Base-by-base conservation (phyloP, 768 basidiomycete species). In the Mrakia gelida region DNA sequence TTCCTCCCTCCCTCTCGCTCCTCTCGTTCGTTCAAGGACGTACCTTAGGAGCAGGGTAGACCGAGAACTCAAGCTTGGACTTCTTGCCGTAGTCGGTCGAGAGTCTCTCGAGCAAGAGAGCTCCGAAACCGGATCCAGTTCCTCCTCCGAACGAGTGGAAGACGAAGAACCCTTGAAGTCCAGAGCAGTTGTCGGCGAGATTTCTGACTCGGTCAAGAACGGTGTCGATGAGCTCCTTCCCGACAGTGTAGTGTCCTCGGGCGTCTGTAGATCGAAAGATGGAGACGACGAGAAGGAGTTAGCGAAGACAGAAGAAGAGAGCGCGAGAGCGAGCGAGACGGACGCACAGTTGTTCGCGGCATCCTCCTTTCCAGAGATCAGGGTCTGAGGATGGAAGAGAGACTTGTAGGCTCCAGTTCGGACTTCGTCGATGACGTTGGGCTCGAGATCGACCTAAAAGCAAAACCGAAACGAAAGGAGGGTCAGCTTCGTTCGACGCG, bases 101-200 rank as follows among this genome's bases (percentile, higher is more conserved):
- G 81, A 99, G 91, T 78, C 95, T 91, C 87, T 99, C 97, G 79
- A 98, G 90, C 80, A 99, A 88, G 82, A 99, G 92, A 79, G 97
- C 96, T 84, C 97, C 97, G 82, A 99, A 96, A 83, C 97, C 97
- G 79, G 97, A 99, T 83, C 97, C 97, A 84, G 97, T 98, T 86
- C 97, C 97, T 84, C 97, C 97, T 84, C 97, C 97, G 84, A 99
- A 98, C 30, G 97, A 98, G 87, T 98, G 97, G 90, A 98, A 98
- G 83, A 98, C 93, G 84, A 98, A 98, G 90, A 99, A 99, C 82
- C 97, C 97, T 86, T 99, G 97, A 63, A 99, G 91, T 84, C 97
- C 97, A 72, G 90, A 90, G 87, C 96, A 98, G 72, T 97, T 97
- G 86, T 99, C 97, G 73, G 95, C 93, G 80, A 99, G 90, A 81